These are phyloP conservation scores for Fagus crenata DNA, from an alignment of 306 rosid genomes.

Conservation along the genomic window DNA sequence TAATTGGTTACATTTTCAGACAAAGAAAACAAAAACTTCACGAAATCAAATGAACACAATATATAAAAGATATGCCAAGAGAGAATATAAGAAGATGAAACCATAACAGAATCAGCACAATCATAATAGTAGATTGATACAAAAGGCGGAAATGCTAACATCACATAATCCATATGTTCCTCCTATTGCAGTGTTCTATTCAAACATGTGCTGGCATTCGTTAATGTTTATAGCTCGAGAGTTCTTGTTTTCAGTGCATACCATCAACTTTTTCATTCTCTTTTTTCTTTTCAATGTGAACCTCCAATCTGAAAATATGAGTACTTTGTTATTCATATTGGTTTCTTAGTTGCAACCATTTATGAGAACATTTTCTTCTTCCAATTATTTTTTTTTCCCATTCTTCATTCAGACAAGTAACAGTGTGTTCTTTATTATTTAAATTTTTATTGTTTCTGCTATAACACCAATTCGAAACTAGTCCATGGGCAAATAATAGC, in stretches of 20 bases:
- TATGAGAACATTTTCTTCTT: no score
- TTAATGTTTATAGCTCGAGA: neutral
- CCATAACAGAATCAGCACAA: neutral
- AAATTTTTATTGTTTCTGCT: no score
- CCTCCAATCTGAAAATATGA: neutral
- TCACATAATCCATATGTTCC: neutral
- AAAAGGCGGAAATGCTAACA: neutral
- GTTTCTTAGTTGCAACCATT: neutral
- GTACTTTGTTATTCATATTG: neutral
- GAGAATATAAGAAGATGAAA: neutral
- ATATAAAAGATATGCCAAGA: neutral
- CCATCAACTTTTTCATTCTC: neutral
- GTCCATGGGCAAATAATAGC: no score
- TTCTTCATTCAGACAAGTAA: constrained; percentile 1
- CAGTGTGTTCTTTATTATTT: no score
- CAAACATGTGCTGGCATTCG: no score
- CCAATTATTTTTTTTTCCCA: neutral
- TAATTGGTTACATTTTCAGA: constrained; percentile 8
- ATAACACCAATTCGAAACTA: no score
- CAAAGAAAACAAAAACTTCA: neutral
- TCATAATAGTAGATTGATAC: neutral
- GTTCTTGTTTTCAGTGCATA: neutral
- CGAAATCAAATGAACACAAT: neutral
- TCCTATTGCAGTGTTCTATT: neutral
- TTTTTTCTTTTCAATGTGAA: no score